Evolutionary conservation across 2,329 filamentous ascomycete species (phyloP).

Genomic region (Colletotrichum chrysophilum): DNA sequence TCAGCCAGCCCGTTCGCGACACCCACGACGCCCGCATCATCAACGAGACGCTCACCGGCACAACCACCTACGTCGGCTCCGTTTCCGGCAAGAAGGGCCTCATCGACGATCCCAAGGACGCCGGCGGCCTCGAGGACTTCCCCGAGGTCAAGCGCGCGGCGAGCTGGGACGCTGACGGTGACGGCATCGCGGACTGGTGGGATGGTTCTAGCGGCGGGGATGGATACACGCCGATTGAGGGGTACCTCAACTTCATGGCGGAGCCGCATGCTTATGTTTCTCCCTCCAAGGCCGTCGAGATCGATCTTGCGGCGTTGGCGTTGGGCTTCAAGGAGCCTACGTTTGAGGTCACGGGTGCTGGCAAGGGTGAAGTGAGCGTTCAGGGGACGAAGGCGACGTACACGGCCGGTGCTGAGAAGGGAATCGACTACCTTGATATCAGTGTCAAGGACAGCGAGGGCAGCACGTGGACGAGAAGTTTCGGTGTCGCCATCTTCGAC

Average conservation of each 20-base stretch:
- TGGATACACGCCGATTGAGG: constrained; percentile 35
- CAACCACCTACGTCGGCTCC: constrained; percentile 33
- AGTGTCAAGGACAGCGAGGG: constrained; percentile 24
- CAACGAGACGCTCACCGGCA: constrained; percentile 32
- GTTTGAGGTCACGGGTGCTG: constrained; percentile 13
- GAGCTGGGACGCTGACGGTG: constrained; percentile 35
- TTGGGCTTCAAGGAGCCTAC: constrained; percentile 24
- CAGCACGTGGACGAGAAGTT: constrained; percentile 22
- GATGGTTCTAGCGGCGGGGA: constrained; percentile 34
- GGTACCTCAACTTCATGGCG: constrained; percentile 39
- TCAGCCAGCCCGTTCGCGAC: constrained; percentile 32
- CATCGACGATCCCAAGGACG: constrained; percentile 36
- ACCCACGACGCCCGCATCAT: constrained; percentile 37
- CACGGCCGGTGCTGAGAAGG: constrained; percentile 15
- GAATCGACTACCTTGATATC: constrained; percentile 22
- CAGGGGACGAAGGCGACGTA: constrained; percentile 20
- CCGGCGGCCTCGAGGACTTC: constrained; percentile 37
- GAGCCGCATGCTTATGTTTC: constrained; percentile 35
- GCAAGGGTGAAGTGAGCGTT: constrained; percentile 23
- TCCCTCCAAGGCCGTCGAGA: constrained; percentile 25
- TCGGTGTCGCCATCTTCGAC: constrained; percentile 24
- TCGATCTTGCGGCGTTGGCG: constrained; percentile 30
- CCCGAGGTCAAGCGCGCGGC: constrained; percentile 27
- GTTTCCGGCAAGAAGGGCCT: constrained; percentile 33
- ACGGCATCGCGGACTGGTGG: constrained; percentile 41